phyloP scores from a whole-genome alignment of 768 basidiomycete species.

The Stropharia rugosoannulata region DNA sequence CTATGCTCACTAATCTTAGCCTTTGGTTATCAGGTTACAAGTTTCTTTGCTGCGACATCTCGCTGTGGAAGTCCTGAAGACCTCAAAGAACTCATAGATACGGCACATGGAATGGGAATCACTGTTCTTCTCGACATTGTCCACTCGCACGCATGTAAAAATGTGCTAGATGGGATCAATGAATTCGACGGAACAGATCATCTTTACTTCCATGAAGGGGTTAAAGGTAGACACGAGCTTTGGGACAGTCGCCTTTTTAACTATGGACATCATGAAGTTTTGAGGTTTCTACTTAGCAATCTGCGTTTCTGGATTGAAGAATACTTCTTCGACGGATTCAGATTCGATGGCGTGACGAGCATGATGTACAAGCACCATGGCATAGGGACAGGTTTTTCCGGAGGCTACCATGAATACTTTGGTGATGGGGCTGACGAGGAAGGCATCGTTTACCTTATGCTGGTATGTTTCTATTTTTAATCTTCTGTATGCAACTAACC shows the following conservation, averaged over 20 bases:
- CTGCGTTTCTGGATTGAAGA: slow-evolving; percentile 94
- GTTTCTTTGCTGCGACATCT: slow-evolving; percentile 95
- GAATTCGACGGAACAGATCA: slow-evolving; percentile 97
- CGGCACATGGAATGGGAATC: slow-evolving; percentile 90
- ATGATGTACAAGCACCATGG: slow-evolving; percentile 99
- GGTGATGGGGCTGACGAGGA: slow-evolving; percentile 83
- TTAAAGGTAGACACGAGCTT: slow-evolving; percentile 87
- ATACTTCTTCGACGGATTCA: slow-evolving; percentile 95
- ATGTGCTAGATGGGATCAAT: slow-evolving; percentile 93
- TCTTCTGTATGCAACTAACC: slow-evolving; percentile 6
- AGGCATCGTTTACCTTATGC: slow-evolving; percentile 94
- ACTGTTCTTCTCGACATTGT: slow-evolving; percentile 95
- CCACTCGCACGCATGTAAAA: slow-evolving; percentile 98
- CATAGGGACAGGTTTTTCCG: slow-evolving; percentile 96
- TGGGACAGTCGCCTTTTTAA: slow-evolving; percentile 99
- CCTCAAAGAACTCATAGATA: slow-evolving; percentile 92
- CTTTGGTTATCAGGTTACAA: slow-evolving; percentile 98
- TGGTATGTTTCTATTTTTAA: slow-evolving; percentile 50
- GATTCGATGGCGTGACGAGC: slow-evolving; percentile 98
- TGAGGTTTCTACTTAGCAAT: slow-evolving; percentile 94
- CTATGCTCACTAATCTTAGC: slow-evolving; percentile 42
- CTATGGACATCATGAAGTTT: slow-evolving; percentile 91
- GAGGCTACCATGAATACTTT: slow-evolving; percentile 98
- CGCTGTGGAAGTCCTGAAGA: slow-evolving; percentile 97
- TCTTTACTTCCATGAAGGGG: slow-evolving; percentile 94